Evolutionary conservation across 192 early-diverging fungal genomes (phyloP).

Genomic region (Coemansia sp.): DNA sequence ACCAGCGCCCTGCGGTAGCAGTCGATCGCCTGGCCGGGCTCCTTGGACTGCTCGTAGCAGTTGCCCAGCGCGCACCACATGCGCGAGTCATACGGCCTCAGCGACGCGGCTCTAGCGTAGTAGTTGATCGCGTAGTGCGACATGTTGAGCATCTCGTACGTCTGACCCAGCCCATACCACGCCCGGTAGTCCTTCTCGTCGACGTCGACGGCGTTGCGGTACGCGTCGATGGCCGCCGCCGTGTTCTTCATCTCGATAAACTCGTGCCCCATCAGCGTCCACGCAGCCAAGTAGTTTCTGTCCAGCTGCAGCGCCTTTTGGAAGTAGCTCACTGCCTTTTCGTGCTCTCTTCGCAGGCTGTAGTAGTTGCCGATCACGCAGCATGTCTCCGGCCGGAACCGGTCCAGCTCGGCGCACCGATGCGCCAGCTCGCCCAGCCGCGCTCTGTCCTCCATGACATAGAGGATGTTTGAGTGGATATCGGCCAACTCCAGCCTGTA

Average conservation of each 20-base stretch:
- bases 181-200: slow-evolving; percentile 80
- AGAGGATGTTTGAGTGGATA: slow-evolving; percentile 84
- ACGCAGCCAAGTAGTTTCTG: slow-evolving; percentile 69
- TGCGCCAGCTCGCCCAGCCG: slow-evolving; percentile 79
- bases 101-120: slow-evolving; percentile 68
- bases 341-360: slow-evolving; percentile 70
- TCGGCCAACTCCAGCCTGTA: slow-evolving; percentile 78
- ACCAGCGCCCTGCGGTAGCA: slow-evolving; percentile 73
- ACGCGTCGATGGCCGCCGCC: slow-evolving; percentile 84
- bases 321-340: slow-evolving; percentile 84
- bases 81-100: slow-evolving; percentile 78
- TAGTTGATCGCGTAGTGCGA: slow-evolving; percentile 79
- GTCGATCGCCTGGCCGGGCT: slow-evolving; percentile 61
- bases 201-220: slow-evolving; percentile 78
- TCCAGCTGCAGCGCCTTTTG: slow-evolving; percentile 80
- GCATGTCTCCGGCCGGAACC: slow-evolving; percentile 86
- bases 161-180: slow-evolving; percentile 90
- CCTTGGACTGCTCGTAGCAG: slow-evolving; percentile 62
- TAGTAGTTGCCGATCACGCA: slow-evolving; percentile 89
- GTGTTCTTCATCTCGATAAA: slow-evolving; percentile 90
- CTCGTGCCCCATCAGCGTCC: slow-evolving; percentile 94
- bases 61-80: slow-evolving; percentile 79
- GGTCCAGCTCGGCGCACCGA: slow-evolving; percentile 65
- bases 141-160: slow-evolving; percentile 83
- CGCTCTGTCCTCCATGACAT: slow-evolving; percentile 65